Conservation (phyloP, 768 basidiomycete species). For the Leucosporidium scottii region DNA sequence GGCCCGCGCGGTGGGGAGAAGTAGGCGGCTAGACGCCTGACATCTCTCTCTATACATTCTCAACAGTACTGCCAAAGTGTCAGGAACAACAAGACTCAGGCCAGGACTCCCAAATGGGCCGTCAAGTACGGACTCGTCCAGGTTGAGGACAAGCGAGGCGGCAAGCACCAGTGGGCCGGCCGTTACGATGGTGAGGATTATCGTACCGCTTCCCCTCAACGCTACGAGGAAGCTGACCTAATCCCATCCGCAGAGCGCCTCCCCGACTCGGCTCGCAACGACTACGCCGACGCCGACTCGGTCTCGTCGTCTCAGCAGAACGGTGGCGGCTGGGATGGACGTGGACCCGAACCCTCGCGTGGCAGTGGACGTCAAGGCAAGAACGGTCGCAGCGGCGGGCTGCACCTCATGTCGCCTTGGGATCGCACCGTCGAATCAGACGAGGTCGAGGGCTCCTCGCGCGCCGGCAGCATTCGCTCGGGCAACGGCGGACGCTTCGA, state of each 20-base stretch:
- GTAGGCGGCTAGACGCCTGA: no score
- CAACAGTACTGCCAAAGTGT: conserved; percentile 35
- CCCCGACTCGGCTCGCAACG: neutral
- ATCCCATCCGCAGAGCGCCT: conserved; percentile 9
- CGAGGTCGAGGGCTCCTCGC: conserved; percentile 24
- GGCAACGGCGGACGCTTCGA: conserved; percentile 5
- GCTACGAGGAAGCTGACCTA: neutral
- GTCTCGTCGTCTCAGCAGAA: neutral
- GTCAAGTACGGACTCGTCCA: conserved; percentile 36
- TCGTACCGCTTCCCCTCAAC: neutral
- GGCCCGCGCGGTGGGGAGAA: neutral
- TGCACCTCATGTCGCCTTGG: conserved; percentile 24
- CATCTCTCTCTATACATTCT: no score
- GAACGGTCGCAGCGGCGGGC: conserved; percentile 2
- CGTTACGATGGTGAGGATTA: conserved; percentile 33
- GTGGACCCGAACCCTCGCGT: conserved; percentile 21
- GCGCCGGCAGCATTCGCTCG: no score
- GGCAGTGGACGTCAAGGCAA: neutral
- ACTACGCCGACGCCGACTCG: conserved; percentile 9
- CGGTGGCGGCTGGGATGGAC: conserved; percentile 25
- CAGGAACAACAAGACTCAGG: conserved; percentile 35
- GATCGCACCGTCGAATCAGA: conserved; percentile 25
- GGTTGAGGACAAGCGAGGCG: conserved; percentile 31
- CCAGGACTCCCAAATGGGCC: conserved; percentile 37
- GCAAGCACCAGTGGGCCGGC: conserved; percentile 34